Percentiles rank a stretch among this genome's conserved stretches.
These are phyloP conservation scores for Citrus hindsii DNA, from an alignment of 345 rosid genomes.

Conservation along the genomic window DNA sequence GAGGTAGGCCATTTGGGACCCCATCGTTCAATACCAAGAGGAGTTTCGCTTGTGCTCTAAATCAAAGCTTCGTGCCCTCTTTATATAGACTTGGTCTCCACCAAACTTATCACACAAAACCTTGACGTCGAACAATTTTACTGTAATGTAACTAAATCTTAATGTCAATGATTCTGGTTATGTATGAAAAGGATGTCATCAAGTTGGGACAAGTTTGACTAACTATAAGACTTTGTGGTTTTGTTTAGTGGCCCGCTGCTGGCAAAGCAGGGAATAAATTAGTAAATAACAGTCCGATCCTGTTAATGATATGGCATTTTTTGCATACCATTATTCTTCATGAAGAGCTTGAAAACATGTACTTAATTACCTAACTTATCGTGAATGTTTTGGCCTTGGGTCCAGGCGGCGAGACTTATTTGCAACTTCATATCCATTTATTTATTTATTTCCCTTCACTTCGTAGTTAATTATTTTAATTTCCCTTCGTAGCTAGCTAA, in stretches of 20 bases:
- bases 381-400: background rate
- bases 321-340: background rate
- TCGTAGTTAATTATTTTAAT: no score
- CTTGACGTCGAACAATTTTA: no score
- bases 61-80: rapidly evolving
- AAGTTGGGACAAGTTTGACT: background rate
- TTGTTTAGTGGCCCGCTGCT: background rate
- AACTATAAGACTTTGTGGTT: background rate
- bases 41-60: no score
- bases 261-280: background rate
- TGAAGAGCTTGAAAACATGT: background rate
- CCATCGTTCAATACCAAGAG: conserved; percentile 24
- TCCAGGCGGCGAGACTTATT: background rate
- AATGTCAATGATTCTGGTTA: background rate
- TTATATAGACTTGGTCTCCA: no score
- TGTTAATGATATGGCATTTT: background rate
- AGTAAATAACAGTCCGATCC: background rate
- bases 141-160: background rate
- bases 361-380: background rate
- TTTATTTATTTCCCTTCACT: no score
- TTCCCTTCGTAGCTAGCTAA: no score
- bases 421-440: background rate
- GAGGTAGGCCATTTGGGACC: conserved; percentile 49
- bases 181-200: background rate
- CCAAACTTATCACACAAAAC: no score